Percentiles rank a stretch among this genome's conserved stretches.
phyloP scores from a whole-genome alignment of 2,329 filamentous ascomycete genomes.

The Calonectria leucothoes region DNA sequence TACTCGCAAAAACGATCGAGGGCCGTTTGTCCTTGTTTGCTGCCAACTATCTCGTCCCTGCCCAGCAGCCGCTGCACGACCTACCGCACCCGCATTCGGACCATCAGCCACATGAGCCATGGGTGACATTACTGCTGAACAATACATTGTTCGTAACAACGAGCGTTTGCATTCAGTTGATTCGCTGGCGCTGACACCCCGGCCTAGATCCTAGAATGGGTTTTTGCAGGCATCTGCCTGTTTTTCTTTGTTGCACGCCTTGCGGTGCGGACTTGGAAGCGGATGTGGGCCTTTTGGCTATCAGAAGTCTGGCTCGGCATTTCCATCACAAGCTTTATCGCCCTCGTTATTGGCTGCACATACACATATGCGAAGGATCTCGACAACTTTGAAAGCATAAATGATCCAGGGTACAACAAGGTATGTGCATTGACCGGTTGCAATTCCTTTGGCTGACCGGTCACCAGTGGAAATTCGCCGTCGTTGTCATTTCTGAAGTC shows the following conservation, averaged over 20 bases:
- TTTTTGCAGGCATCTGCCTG: background rate
- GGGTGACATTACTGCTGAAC: background rate
- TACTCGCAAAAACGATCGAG: background rate
- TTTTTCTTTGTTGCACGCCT: background rate
- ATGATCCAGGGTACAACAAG: background rate
- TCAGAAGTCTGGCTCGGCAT: background rate
- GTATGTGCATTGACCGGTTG: background rate
- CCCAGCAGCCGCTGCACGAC: background rate
- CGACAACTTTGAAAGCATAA: background rate
- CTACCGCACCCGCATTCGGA: background rate
- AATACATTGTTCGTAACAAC: background rate
- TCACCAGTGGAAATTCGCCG: background rate
- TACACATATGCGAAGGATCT: background rate
- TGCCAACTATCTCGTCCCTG: background rate
- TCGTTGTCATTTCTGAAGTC: background rate
- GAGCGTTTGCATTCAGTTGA: background rate
- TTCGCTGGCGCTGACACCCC: background rate
- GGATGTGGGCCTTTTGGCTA: background rate
- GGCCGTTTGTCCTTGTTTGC: too few relatives aligned
- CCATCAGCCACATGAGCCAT: background rate
- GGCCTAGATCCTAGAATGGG: background rate
- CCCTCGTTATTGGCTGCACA: background rate
- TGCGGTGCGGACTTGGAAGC: background rate
- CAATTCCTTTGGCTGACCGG: background rate
- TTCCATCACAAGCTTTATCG: background rate